Base-by-base conservation (phyloP, 2,329 filamentous ascomycete species). In the Talaromyces amestolkiae region DNA sequence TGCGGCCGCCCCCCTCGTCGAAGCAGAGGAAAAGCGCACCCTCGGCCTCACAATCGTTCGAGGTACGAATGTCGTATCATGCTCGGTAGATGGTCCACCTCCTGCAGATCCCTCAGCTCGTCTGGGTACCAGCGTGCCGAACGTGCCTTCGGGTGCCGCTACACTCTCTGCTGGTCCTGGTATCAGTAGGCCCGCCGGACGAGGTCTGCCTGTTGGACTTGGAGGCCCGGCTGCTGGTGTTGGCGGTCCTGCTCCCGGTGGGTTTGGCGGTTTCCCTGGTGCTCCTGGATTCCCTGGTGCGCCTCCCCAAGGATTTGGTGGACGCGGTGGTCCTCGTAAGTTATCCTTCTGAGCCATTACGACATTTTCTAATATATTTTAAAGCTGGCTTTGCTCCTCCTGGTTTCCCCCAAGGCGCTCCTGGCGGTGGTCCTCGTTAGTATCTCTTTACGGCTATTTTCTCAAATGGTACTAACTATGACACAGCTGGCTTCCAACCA, bases 11-110 rank as follows among this genome's bases (percentile, higher is more conserved):
- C 77, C 80, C 63, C 86, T 90, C 58, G 85, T 96, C 72, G 93
- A 97, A 81, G 88, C 90, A 15, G 94, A 99, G 81, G 95, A 98
- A 82, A 98, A 98, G 85, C 90, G 95, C 74, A 96, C 93, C n/a
- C 87, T 99, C 41, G 95, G 95, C 65, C 85, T 99, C 69, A 93
- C 92, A 19, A 99, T 99, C 72, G 87, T 99, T 69, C 92, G 95
- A 73, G 95, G 95, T 74, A 92, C 93, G 65, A 91, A 97, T 72
- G 95, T 99, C 68, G 91, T 99, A 69, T 97, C 93, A 24, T 87
- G 96, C 68, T 96, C 94, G 9, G 93, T 97, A 69, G 96, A 99
- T 76, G 96, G 94, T 65, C 94, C 95, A 64, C 95, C 95, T 56
- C 94, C 96, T 10, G 92, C 93, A 73, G 95, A 99, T 74, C 94